phyloP scores from a whole-genome alignment of 805 yeast species.

The Cyberlindnera meyerae region DNA sequence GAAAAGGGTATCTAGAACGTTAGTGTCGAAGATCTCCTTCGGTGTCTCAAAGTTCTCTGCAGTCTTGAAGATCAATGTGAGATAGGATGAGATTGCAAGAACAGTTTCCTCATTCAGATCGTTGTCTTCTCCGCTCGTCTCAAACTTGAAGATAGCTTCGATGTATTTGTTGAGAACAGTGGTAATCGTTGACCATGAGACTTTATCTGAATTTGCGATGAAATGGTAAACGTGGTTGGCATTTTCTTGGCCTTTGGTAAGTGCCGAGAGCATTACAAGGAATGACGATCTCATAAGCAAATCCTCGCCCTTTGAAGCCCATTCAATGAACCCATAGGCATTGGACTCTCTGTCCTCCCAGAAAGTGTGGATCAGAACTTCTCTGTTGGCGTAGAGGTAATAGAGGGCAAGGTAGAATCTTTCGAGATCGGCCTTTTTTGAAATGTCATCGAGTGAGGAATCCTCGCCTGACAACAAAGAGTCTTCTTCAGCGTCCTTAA shows the following conservation, averaged over 20 bases:
- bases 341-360: constrained; percentile 68
- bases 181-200: constrained; percentile 54
- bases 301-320: constrained; percentile 83
- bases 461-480: constrained; percentile 54
- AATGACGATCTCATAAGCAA: constrained; percentile 80
- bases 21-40: constrained; percentile 25
- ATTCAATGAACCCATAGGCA: constrained; percentile 73
- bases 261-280: constrained; percentile 71
- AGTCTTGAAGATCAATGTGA: constrained; percentile 57
- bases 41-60: constrained; percentile 37
- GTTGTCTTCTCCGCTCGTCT: constrained; percentile 36
- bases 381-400: constrained; percentile 60
- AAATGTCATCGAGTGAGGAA: constrained; percentile 54
- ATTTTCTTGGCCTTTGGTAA: constrained; percentile 56
- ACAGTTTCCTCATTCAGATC: constrained; percentile 79
- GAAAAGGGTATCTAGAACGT: constrained; percentile 36
- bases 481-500: constrained; percentile 74
- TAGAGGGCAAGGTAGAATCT: constrained; percentile 75
- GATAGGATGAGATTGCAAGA: constrained; percentile 66
- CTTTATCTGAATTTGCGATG: constrained; percentile 32
- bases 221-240: constrained; percentile 50
- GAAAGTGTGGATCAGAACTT: constrained; percentile 50
- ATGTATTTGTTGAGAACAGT: constrained; percentile 52
- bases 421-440: constrained; percentile 80
- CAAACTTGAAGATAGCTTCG: constrained; percentile 35